Base-by-base conservation (phyloP, 345 rosid species). In the Salix purpurea region DNA sequence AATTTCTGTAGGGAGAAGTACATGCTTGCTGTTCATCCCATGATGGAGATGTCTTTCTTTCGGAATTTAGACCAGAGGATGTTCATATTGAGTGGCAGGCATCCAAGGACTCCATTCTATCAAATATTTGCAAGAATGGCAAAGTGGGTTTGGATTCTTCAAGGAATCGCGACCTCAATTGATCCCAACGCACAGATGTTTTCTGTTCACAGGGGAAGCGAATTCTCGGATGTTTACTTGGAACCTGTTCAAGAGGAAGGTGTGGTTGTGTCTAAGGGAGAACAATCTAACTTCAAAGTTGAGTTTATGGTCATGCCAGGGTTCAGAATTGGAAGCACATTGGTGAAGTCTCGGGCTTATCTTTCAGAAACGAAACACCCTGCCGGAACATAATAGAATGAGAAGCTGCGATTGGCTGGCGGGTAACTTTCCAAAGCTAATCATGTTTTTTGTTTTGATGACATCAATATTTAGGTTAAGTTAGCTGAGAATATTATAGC, bases 281-380 rank as follows among this genome's bases (percentile, higher is more conserved):
- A 7, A 36, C 74, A 75, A 50, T 70, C 69, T 34, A 69, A 68
- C 24, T 52, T 8, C 65, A 87, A 32, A 40, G 93, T 88, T 19
- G 90, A 86, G 84, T 86, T 91, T 75, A 87, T 85, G 75, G 83
- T 88, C 56, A 88, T 91, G 87, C 93, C 91, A 2, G 93, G 96
- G 69, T 88, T 87, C 68, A 88, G 80, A 73, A 79, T 88, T 8
- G 84, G 86, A 70, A 86, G 83, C 73, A 62, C 75, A 23, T 67
- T 88, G 64, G 32, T 88, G 65, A 87, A 69, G 69, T 86, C 88
- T 61, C 84, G 65, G 24, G 93, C 86, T 83, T 91, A 89, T 83
- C 78, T 87, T 76, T 86, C 91, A 1, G 73, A 82, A 71, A 56
- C 56, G 32, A 74, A 75, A 74, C 54, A 58, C 32, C 46, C 68